Evolutionary conservation across 805 yeast genomes (phyloP), one percentile per base, ranked within the genome.

Genomic region (Saccharomycopsis fodiens): DNA sequence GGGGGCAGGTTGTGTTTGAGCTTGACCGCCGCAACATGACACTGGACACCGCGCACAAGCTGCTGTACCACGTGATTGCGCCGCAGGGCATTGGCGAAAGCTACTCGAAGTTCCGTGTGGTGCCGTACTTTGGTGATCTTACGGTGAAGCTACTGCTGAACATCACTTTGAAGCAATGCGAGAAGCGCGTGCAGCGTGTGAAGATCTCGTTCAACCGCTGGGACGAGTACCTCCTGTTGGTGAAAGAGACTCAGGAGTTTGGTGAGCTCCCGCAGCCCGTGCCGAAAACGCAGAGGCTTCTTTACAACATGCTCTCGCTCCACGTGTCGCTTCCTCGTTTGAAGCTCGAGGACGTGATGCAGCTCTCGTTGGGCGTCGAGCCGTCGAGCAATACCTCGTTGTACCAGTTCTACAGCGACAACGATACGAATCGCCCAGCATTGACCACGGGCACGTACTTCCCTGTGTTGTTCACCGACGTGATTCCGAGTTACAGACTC

Each of bases 1-100:
- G 97, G 97, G 85, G 93, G 0, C 95, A 94, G 2, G 94, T 91
- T 20, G 81, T 86, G 6, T 86, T 85, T 64, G 97, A 89, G 58
- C 69, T 91, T 30, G 94, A 87, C 52, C 74, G 93, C 57, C 71
- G 93, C 54, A 73, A 81, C 41, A 69, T 84, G 61, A 68, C 74
- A 17, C 70, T 76, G 38, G 75, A 77, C 41, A 67, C 78, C 3
- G 69, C 77, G 34, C 74, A 72, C 45, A 74, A 78, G 61, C 71
- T 74, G 42, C 78, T 81, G 23, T 79, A 74, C 52, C 84, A 82
- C 64, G 78, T 88, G 23, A 73, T 86, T 68, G 89, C 94, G 7
- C 87, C 96, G 3, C 85, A 91, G 55, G 93, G 94, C 8, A 70
- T 91, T 53, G 96, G 96, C 32, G 74, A 75, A 46, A 67, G 74